Percentiles rank a stretch among this genome's conserved stretches.
Evolutionary conservation across 305 asterid species (phyloP).

Genomic region (Plantago coronopus): DNA sequence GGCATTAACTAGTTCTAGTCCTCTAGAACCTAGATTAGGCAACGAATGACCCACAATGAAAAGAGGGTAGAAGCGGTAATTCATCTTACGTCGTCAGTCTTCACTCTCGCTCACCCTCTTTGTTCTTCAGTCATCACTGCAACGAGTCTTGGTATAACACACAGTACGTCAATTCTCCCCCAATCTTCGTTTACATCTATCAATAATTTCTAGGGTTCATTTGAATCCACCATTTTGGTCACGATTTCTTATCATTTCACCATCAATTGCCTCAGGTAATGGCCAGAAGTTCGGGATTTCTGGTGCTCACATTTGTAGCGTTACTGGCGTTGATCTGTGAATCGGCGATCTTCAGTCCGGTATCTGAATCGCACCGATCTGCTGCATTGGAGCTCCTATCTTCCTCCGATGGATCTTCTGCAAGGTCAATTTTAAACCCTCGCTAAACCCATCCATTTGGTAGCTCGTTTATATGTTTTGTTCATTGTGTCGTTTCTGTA

Average conservation of each 20-base stretch:
- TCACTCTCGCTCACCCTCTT: neutral
- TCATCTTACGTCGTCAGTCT: constrained; percentile 9
- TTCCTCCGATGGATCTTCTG: constrained; percentile 56
- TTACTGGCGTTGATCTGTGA: constrained; percentile 47
- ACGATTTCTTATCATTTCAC: neutral
- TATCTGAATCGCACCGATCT: constrained; percentile 83
- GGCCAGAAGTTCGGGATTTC: constrained; percentile 49
- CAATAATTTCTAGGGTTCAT: neutral
- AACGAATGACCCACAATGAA: too few relatives aligned
- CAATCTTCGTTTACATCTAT: constrained; percentile 4
- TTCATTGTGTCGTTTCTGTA: neutral
- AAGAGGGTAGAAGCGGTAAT: neutral
- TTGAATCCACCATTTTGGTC: constrained; percentile 1
- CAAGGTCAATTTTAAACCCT: constrained; percentile 57
- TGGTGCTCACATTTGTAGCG: constrained; percentile 40
- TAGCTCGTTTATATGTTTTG: neutral
- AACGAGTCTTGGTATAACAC: too few relatives aligned
- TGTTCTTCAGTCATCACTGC: neutral
- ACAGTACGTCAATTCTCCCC: neutral
- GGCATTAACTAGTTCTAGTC: too few relatives aligned
- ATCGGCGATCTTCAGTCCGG: constrained; percentile 64
- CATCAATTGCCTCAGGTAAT: constrained; percentile 33
- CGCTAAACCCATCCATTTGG: constrained; percentile 26
- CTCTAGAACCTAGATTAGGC: too few relatives aligned
- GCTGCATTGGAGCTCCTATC: constrained; percentile 66